Conservation (phyloP, 257 asterid species). For the Handroanthus guayacan region DNA sequence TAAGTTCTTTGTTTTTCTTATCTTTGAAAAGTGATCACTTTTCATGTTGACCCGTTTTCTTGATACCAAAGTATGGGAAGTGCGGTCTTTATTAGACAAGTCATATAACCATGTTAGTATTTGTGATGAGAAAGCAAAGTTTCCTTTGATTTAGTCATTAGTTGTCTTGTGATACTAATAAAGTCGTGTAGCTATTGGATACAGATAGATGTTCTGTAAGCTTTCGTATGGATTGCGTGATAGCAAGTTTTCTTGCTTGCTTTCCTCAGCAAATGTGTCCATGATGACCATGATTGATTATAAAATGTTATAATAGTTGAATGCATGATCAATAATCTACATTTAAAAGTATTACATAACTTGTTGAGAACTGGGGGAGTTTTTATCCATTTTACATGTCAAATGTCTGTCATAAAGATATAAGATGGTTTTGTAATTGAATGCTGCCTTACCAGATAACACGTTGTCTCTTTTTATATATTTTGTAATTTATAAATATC, state of each 20-base stretch:
- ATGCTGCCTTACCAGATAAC: neutral
- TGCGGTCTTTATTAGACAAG: neutral
- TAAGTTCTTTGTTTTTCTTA: neutral
- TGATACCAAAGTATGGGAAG: neutral
- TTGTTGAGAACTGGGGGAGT: neutral
- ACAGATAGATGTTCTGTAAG: neutral
- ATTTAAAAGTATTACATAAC: neutral
- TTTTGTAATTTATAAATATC: neutral
- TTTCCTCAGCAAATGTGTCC: constrained; percentile 19
- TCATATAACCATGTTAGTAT: neutral
- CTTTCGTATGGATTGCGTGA: neutral
- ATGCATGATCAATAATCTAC: neutral
- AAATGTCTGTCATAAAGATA: neutral
- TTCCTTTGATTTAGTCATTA: constrained; percentile 18
- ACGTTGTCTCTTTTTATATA: neutral
- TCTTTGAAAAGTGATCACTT: constrained; percentile 13
- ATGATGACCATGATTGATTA: constrained; percentile 6
- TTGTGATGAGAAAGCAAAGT: constrained; percentile 22
- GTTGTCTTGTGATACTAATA: neutral
- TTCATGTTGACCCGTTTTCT: constrained; percentile 14
- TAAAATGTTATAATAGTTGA: neutral
- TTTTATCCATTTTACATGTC: no score
- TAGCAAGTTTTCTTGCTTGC: constrained; percentile 9
- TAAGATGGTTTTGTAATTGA: neutral
- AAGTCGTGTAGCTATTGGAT: neutral